These are phyloP conservation scores for Herpotrichia juniperi DNA, from an alignment of 2,329 filamentous ascomycete species.

Conservation along the genomic window DNA sequence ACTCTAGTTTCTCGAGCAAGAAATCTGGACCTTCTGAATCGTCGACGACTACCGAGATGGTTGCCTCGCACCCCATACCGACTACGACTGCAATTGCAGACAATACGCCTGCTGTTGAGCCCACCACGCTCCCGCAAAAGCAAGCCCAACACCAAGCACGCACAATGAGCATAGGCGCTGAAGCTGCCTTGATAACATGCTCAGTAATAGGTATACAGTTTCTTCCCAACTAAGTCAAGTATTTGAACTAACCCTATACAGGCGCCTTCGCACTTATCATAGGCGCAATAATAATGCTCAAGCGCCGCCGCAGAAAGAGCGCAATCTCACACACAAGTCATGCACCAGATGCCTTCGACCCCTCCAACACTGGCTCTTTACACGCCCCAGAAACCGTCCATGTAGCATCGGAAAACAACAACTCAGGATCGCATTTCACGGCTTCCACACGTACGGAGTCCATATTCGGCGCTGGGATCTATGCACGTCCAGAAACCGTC, in stretches of 20 bases:
- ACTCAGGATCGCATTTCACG: conserved; percentile 15
- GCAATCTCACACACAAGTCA: conserved; percentile 22
- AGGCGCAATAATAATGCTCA: conserved; percentile 27
- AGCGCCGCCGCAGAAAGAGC: conserved; percentile 25
- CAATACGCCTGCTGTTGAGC: too few relatives aligned
- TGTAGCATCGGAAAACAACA: conserved; percentile 11
- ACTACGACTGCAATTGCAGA: too few relatives aligned
- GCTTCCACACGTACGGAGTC: conserved; percentile 29
- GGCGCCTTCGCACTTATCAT: conserved; percentile 35
- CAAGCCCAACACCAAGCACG: conserved; percentile 16
- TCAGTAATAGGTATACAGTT: conserved; percentile 33
- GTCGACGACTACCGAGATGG: not conserved
- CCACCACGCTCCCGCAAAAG: conserved; percentile 3
- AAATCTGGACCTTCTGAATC: not conserved
- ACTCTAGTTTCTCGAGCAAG: conserved; percentile 1
- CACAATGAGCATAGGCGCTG: conserved; percentile 33
- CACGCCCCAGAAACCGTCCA: conserved; percentile 30
- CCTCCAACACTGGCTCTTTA: conserved; percentile 26
- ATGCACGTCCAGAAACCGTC: conserved; percentile 40
- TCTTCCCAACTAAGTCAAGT: not conserved
- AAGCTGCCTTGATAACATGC: conserved; percentile 38
- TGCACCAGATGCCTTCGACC: conserved; percentile 32
- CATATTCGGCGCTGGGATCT: conserved; percentile 32
- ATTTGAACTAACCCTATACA: conserved; percentile 14
- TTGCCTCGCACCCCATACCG: not conserved